Base-by-base conservation (phyloP, 2,329 filamentous ascomycete species). In the Calonectria henricotiae region DNA sequence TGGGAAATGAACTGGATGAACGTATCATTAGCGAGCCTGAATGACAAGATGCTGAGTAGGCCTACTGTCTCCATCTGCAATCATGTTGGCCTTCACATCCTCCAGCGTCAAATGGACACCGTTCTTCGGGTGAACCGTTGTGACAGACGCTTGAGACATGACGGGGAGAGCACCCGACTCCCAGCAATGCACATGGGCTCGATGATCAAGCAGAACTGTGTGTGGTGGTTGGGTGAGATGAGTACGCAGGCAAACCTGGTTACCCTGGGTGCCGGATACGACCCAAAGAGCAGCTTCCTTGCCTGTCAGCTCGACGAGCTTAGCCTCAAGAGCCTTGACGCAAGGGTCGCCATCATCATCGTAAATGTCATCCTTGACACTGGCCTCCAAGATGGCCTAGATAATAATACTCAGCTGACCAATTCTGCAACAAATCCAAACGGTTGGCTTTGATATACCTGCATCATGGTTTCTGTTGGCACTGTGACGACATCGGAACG, bases 111-210 rank as follows among this genome's bases (percentile, higher is more conserved):
- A 83, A 78, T 96, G 89, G 5, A 88, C 84, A 2, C 90, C 91
- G 79, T 96, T 97, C 35, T 82, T 83, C 0, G 94, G 92, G 13
- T 89, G 83, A 1, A 95, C 86, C 0, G 89, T 84, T 69, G 91
- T 88, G 2, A 93, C 83, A 76, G 92, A 85, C 4, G 94, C 94
- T 7, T 92, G 92, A 1, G 89, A 92, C 68, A 95, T 85, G 2
- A 87, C 87, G 0, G 93, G 90, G 4, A 93, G 88, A 17, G 91
- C 89, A 49, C 88, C 88, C 15, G 87, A 88, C 78, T 91, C 89
- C 76, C 87, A 91, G 64, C 90, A 86, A 71, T 93, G 84, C 71
- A 97, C 92, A 80, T 97, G 95, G 2, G 90, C 89, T 27, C 93
- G 88, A 72, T 90, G 85, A 80, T 97, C 94, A 76, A 78, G 60